Evolutionary conservation across 257 asterid species (phyloP).

Genomic region (Capsicum pubescens): DNA sequence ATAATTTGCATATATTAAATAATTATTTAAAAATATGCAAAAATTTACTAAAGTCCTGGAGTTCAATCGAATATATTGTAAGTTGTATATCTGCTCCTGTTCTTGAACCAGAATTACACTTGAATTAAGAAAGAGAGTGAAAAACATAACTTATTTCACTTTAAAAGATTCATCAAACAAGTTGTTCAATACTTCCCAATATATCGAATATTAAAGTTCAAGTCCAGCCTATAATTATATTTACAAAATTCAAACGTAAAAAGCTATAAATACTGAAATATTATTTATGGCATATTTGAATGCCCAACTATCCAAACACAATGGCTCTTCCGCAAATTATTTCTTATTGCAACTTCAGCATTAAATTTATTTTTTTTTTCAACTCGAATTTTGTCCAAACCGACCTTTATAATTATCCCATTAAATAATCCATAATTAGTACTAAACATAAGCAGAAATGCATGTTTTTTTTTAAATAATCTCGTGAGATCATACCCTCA

Average conservation of each 20-base stretch:
- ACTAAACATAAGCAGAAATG: background rate
- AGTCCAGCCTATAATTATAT: background rate
- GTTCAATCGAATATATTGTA: background rate
- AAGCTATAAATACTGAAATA: background rate
- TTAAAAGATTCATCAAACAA: background rate
- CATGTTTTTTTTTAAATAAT: background rate
- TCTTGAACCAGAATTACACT: background rate
- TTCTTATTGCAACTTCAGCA: conserved; percentile 40
- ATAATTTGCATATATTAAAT: no score
- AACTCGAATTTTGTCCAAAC: background rate
- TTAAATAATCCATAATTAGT: background rate
- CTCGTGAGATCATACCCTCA: conserved; percentile 28
- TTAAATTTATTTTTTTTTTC: background rate
- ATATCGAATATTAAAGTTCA: background rate
- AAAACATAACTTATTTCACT: background rate
- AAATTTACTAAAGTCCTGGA: background rate
- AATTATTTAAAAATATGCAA: background rate
- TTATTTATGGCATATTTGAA: background rate
- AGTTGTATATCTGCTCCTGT: background rate
- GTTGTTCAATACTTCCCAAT: background rate
- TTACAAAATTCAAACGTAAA: no score
- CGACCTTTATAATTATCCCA: conserved; percentile 19
- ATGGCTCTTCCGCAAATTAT: conserved; percentile 27
- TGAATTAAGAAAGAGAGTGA: background rate
- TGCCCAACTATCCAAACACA: background rate